Conservation (phyloP, 139 green algal genomes). For the Coelastrella sp. region DNA sequence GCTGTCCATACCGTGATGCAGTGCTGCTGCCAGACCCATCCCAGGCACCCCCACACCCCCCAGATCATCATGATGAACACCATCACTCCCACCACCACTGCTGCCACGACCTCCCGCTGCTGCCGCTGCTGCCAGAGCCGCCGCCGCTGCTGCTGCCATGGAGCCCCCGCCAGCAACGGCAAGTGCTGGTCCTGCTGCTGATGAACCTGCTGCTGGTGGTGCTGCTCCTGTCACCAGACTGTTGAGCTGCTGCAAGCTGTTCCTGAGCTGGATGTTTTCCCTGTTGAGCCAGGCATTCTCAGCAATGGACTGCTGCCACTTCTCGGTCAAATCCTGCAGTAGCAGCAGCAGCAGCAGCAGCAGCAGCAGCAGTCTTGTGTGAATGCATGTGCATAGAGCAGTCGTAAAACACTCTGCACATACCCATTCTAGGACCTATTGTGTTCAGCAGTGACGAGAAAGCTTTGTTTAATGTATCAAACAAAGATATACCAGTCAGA, state of each 20-base stretch:
- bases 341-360: not conserved
- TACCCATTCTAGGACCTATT: too few relatives aligned
- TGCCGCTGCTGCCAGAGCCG: not conserved
- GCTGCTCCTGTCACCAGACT: conserved; percentile 6
- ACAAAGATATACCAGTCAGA: not conserved
- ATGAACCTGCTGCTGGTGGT: not conserved
- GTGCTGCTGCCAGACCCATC: not conserved
- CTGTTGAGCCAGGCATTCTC: conserved; percentile 61
- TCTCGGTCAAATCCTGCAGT: conserved; percentile 57
- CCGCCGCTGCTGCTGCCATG: not conserved
- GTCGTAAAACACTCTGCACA: too few relatives aligned
- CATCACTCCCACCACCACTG: not conserved
- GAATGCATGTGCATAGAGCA: too few relatives aligned
- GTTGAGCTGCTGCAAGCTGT: conserved; percentile 47
- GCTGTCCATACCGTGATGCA: too few relatives aligned
- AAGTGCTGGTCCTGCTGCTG: not conserved
- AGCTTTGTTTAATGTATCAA: too few relatives aligned
- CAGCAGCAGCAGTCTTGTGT: too few relatives aligned
- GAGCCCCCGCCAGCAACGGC: not conserved
- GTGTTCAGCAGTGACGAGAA: too few relatives aligned
- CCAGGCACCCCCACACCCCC: not conserved
- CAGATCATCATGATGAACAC: not conserved
- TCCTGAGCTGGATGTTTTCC: conserved; percentile 57
- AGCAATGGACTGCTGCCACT: conserved; percentile 60
- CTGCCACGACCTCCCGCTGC: not conserved